A percentile compares a stretch with the other conserved stretches of the same genome.
Evolutionary conservation across 768 basidiomycete genomes (phyloP).

Genomic region (Auricularia cornea): DNA sequence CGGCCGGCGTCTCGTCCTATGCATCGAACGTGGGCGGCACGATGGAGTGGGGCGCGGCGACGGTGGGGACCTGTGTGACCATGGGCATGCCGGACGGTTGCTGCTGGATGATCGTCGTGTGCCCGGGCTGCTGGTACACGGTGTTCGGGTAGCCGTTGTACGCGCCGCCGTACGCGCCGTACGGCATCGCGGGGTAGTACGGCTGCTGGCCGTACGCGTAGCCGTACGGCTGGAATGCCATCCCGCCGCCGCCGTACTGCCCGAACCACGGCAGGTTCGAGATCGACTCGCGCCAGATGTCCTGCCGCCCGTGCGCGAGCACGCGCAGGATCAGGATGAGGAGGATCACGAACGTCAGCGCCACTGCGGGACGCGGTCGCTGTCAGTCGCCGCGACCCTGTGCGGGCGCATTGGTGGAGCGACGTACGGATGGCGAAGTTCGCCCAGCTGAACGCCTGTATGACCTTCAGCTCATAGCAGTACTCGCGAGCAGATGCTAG

Average conservation of each 20-base stretch:
- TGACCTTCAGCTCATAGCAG: slow-evolving; percentile 74
- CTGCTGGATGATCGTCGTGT: slow-evolving; percentile 62
- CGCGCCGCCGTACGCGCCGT: slow-evolving; percentile 1
- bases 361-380: slow-evolving; percentile 26
- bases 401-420: slow-evolving; percentile 5
- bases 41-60: too few species aligned
- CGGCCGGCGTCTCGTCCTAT: too few species aligned
- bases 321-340: slow-evolving; percentile 48
- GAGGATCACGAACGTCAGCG: slow-evolving; percentile 46
- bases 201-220: not conserved
- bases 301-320: slow-evolving; percentile 42
- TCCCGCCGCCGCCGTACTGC: slow-evolving; percentile 44
- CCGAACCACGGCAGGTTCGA: slow-evolving; percentile 71
- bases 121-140: slow-evolving; percentile 46
- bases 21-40: too few species aligned
- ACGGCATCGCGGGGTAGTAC: slow-evolving; percentile 2
- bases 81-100: slow-evolving; percentile 51
- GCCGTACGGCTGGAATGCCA: not conserved
- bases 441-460: slow-evolving; percentile 74
- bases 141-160: slow-evolving; percentile 26
- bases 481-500: slow-evolving; percentile 51
- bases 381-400: slow-evolving; percentile 2
- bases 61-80: slow-evolving; percentile 48
- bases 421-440: slow-evolving; percentile 46
- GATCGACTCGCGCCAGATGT: slow-evolving; percentile 51